phyloP scores from a whole-genome alignment of 352 stramenopile genomes.

The Blastocystis sp. region DNA sequence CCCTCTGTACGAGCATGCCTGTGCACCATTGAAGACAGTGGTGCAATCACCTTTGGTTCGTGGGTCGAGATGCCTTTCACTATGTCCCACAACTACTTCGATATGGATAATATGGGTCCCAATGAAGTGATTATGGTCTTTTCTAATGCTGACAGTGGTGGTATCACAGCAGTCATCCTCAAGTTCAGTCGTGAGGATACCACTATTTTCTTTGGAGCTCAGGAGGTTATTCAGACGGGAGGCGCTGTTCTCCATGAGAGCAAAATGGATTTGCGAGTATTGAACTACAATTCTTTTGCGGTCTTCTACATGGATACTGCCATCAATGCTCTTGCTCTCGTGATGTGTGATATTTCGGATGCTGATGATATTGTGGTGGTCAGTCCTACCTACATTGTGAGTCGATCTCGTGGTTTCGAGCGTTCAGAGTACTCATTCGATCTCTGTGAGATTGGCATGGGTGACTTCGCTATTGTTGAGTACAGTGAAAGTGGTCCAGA shows the following conservation, averaged over 20 bases:
- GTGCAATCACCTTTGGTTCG: background rate
- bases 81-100: constrained; percentile 65
- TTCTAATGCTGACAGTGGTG: background rate
- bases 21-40: constrained; percentile 14
- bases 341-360: constrained; percentile 33
- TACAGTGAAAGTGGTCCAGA: constrained; percentile 16
- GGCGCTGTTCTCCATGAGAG: constrained; percentile 41
- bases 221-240: constrained; percentile 12
- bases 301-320: constrained; percentile 57
- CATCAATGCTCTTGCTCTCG: background rate
- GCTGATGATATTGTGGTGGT: constrained; percentile 28
- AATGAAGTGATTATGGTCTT: constrained; percentile 58
- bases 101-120: constrained; percentile 67
- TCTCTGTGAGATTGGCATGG: constrained; percentile 42
- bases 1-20: constrained; percentile 5
- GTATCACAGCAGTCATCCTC: background rate
- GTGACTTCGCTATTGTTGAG: constrained; percentile 47
- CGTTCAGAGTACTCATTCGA: constrained; percentile 30
- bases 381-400: constrained; percentile 50
- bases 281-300: constrained; percentile 5
- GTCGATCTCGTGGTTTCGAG: background rate
- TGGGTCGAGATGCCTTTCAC: constrained; percentile 39
- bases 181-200: background rate
- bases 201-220: constrained; percentile 27
- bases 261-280: constrained; percentile 14